Base-by-base conservation (phyloP, 2,329 filamentous ascomycete species). In the Dactylellina haptotyla region DNA sequence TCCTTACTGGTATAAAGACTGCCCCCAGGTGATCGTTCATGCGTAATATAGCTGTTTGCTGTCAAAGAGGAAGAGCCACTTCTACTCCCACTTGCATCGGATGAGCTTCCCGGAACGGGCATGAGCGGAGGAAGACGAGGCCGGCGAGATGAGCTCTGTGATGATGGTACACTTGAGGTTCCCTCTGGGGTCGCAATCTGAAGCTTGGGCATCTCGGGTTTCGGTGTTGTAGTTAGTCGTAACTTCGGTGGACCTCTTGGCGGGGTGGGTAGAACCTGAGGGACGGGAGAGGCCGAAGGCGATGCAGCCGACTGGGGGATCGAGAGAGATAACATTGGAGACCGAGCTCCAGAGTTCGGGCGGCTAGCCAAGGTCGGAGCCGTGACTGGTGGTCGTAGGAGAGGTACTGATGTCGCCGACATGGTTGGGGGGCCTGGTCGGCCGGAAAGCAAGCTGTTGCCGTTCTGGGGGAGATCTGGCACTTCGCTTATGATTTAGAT, bases 171-270 rank as follows among this genome's bases (percentile, higher is more conserved):
- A 34, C 65, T 50, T 2, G 64, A 65, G 23, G 71, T 70, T 14
- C 64, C 64, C 34, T 69, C 66, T 3, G 62, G 64, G 18, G 65
- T 64, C 8, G 71, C 67, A 43, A 73, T 75, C 23, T 67, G 70
- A 18, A 67, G 64, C 57, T 75, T 67, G 26, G 64, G 57, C 46
- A 48, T 65, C 16, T 75, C 61, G 56, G 75, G 45, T 75, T 75
- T 48, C 59, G 77, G 41, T 48, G 77, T 72, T 20, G 77, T 78
- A 39, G 77, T 75, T 10, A 78, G 41, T 46, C 77, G 76, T 61
- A 78, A 56, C 46, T 77, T 76, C 45, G 77, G 77, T 30, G 76
- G 77, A n/a, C 75, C 66, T 75, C 76, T 59, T 12, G 58, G 59
- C 10, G 72, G 56, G 16, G 72, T 69, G 14, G 69, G 58, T 25